Percentiles rank a stretch among this genome's conserved stretches.
These are phyloP conservation scores for Murraya koenigii DNA, from an alignment of 345 rosid genomes.

Conservation along the genomic window DNA sequence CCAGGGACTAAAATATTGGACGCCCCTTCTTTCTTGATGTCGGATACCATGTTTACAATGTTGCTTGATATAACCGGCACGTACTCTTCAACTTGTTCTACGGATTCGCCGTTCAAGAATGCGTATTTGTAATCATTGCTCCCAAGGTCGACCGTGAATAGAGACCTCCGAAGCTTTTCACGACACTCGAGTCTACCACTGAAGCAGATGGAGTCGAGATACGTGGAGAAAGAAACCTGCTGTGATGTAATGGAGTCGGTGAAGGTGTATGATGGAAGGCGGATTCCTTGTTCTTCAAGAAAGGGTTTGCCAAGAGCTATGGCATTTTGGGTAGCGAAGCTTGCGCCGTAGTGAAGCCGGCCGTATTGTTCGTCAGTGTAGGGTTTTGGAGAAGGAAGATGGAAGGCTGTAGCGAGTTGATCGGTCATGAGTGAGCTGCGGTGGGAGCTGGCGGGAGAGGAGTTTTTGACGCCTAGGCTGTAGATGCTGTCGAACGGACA, in stretches of 20 bases:
- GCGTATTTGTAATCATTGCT: not conserved
- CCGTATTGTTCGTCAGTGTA: no score
- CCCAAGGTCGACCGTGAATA: not conserved
- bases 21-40: not conserved
- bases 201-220: no score
- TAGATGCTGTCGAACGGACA: no score
- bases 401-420: no score
- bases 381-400: no score
- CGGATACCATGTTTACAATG: not conserved
- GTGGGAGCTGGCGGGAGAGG: no score
- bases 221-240: not conserved
- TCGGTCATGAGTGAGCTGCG: no score
- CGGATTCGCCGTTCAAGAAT: not conserved
- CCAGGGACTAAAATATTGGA: not conserved
- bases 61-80: not conserved
- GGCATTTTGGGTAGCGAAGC: not conserved
- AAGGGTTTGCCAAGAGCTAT: not conserved
- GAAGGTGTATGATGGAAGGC: not conserved
- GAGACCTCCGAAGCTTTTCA: not conserved
- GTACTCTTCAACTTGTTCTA: not conserved
- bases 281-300: no score
- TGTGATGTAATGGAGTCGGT: not conserved
- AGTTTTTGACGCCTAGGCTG: no score
- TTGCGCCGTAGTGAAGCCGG: no score
- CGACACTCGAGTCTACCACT: not conserved